Evolutionary conservation across 2,329 filamentous ascomycete species (phyloP).

Genomic region (Aureobasidium sp.): DNA sequence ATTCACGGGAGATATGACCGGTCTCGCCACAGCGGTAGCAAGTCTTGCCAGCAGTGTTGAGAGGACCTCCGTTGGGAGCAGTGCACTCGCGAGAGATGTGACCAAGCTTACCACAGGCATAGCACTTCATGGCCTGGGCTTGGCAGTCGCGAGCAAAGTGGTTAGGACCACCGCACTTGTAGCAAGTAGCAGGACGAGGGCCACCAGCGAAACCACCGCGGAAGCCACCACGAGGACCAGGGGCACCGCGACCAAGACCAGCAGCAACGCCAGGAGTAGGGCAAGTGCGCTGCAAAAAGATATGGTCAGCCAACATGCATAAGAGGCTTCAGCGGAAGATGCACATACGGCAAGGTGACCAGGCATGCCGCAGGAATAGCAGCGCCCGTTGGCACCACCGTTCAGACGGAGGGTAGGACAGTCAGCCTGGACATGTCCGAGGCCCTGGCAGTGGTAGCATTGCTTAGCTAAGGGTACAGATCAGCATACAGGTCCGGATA

Average conservation of each 20-base stretch:
- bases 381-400: slow-evolving; percentile 73
- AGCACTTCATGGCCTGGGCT: slow-evolving; percentile 97
- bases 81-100: slow-evolving; percentile 95
- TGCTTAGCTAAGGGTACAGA: slow-evolving; percentile 63
- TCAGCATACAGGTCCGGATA: background rate
- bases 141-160: slow-evolving; percentile 98
- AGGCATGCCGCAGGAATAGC: slow-evolving; percentile 92
- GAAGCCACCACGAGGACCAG: slow-evolving; percentile 31
- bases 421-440: slow-evolving; percentile 97
- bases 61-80: slow-evolving; percentile 86
- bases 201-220: slow-evolving; percentile 65
- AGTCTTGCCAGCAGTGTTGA: slow-evolving; percentile 95
- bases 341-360: slow-evolving; percentile 78
- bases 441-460: slow-evolving; percentile 98
- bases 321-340: background rate
- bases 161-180: slow-evolving; percentile 76
- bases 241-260: slow-evolving; percentile 51
- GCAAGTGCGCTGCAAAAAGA: slow-evolving; percentile 59
- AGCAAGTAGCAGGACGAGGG: slow-evolving; percentile 56
- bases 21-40: slow-evolving; percentile 97
- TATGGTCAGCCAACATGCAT: background rate
- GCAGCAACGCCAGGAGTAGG: slow-evolving; percentile 63
- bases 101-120: slow-evolving; percentile 89
- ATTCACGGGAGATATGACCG: slow-evolving; percentile 93
- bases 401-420: slow-evolving; percentile 93